Conservation (phyloP, 2,329 filamentous ascomycete species). For the Microsporum ferrugineum region DNA sequence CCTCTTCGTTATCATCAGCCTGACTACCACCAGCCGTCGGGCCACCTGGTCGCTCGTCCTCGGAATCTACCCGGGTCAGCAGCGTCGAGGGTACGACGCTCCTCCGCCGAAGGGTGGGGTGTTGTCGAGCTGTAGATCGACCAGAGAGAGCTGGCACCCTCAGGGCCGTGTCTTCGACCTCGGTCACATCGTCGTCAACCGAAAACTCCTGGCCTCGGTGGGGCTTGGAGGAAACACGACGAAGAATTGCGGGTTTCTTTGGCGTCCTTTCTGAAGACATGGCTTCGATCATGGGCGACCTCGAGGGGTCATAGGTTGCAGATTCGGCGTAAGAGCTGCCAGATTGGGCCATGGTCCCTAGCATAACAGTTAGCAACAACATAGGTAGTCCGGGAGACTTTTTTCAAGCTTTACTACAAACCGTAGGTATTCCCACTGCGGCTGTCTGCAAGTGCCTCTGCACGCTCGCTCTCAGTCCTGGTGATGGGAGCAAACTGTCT, state of each 20-base stretch:
- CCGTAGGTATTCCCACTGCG: conserved; percentile 6
- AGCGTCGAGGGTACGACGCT: conserved; percentile 23
- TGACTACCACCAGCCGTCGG: conserved; percentile 13
- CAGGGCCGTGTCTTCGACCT: conserved; percentile 53
- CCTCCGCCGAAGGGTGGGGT: conserved; percentile 33
- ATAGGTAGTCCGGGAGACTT: neutral
- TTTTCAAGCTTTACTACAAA: neutral
- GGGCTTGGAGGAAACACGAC: conserved; percentile 67
- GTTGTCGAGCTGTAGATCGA: conserved; percentile 25
- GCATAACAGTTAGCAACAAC: neutral
- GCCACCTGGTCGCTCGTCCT: conserved; percentile 30
- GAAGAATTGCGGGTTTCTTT: conserved; percentile 61
- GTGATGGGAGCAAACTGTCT: conserved; percentile 6
- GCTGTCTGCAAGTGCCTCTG: neutral
- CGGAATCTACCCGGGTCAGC: conserved; percentile 27
- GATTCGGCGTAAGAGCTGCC: neutral
- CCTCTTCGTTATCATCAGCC: neutral
- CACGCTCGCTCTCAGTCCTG: neutral
- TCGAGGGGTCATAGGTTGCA: conserved; percentile 22
- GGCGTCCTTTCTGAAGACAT: conserved; percentile 33
- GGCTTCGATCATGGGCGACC: conserved; percentile 35
- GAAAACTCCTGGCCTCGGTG: conserved; percentile 80
- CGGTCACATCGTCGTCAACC: conserved; percentile 72
- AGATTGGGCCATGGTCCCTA: neutral
- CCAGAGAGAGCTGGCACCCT: conserved; percentile 22